Conservation (phyloP, 306 rosid species). For the Pterocarpus santalinus region DNA sequence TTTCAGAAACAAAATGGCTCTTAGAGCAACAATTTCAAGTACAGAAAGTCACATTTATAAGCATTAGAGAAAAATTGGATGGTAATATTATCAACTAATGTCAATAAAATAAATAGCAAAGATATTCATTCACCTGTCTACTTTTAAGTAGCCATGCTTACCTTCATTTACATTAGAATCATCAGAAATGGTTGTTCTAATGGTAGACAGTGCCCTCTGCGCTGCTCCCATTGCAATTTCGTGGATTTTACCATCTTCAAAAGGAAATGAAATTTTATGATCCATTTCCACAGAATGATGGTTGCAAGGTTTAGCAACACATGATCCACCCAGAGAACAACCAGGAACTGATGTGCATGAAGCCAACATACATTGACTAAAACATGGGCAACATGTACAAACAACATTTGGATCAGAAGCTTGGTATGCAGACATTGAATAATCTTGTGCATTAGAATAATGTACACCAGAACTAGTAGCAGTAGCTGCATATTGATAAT, state of each 20-base stretch:
- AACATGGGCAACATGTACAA: constrained; percentile 68
- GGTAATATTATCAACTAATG: constrained; percentile 26
- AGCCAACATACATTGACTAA: constrained; percentile 49
- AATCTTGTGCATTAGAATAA: constrained; percentile 53
- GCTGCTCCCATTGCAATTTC: constrained; percentile 79
- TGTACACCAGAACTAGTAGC: constrained; percentile 50
- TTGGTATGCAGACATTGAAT: constrained; percentile 49
- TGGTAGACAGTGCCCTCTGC: constrained; percentile 75
- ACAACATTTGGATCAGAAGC: constrained; percentile 58
- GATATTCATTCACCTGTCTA: constrained; percentile 24
- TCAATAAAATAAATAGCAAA: constrained; percentile 23
- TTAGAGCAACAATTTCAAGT: constrained; percentile 14
- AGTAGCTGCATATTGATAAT: constrained; percentile 57
- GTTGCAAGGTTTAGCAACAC: constrained; percentile 52
- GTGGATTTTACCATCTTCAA: constrained; percentile 57
- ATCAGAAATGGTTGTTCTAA: constrained; percentile 52
- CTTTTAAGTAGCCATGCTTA: constrained; percentile 43
- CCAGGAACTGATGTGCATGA: constrained; percentile 54
- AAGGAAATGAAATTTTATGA: constrained; percentile 51
- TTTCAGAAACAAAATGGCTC: constrained; percentile 33
- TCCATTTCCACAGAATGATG: constrained; percentile 51
- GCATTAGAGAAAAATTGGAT: background rate
- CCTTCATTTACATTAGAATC: constrained; percentile 67
- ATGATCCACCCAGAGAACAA: constrained; percentile 54
- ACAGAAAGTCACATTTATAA: constrained; percentile 3